Evolutionary conservation across 192 early-diverging fungal species (phyloP).

Genomic region (Entophlyctis helioformis): DNA sequence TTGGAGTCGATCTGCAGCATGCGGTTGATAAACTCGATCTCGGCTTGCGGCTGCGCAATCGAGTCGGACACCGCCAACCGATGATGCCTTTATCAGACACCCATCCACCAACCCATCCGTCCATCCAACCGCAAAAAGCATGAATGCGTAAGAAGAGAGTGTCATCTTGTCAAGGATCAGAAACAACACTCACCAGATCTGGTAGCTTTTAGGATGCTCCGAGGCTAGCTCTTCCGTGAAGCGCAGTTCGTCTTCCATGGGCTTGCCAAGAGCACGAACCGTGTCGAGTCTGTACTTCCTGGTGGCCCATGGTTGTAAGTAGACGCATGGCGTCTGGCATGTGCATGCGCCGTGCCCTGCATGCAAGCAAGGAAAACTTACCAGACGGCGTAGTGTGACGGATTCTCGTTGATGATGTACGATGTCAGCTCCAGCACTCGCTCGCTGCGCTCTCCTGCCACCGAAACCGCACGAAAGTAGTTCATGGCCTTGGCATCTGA

Average conservation of each 20-base stretch:
- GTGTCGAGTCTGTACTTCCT: slow-evolving; percentile 77
- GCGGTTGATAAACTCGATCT: slow-evolving; percentile 59
- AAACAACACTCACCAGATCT: slow-evolving; percentile 83
- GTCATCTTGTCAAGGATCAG: too few species aligned
- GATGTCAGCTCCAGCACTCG: slow-evolving; percentile 74
- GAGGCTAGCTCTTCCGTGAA: slow-evolving; percentile 61
- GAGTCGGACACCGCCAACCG: slow-evolving; percentile 61
- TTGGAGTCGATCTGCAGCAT: slow-evolving; percentile 76
- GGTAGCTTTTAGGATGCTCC: slow-evolving; percentile 86
- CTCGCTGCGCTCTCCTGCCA: slow-evolving; percentile 57
- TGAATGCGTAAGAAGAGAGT: too few species aligned
- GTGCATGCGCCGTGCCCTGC: too few species aligned
- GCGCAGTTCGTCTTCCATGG: slow-evolving; percentile 61
- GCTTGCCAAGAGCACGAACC: slow-evolving; percentile 51
- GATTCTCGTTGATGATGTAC: slow-evolving; percentile 70
- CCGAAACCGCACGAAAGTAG: slow-evolving; percentile 73
- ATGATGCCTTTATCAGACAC: slow-evolving; percentile 53
- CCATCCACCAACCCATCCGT: neutral
- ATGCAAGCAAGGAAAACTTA: too few species aligned
- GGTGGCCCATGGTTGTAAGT: too few species aligned
- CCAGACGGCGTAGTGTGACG: slow-evolving; percentile 95
- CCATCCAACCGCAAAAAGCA: too few species aligned
- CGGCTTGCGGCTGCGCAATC: slow-evolving; percentile 36
- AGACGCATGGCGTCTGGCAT: too few species aligned
- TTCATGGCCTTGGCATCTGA: slow-evolving; percentile 63